Conservation (phyloP, 108 stramenopile species). For the Heterococcus sp. region DNA sequence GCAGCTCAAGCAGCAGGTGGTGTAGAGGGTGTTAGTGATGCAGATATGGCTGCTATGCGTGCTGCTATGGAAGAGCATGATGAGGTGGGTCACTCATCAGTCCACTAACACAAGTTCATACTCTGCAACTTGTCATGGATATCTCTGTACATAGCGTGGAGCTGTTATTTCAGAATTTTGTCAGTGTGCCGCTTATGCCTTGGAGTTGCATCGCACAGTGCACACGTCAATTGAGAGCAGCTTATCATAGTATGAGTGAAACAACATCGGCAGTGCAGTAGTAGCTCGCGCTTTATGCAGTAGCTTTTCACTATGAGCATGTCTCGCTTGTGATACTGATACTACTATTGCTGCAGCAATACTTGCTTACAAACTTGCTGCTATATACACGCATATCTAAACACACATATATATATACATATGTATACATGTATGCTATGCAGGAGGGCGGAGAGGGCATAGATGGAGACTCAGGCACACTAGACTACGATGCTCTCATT, state of each 20-base stretch:
- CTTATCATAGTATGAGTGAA: background rate
- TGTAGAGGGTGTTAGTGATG: background rate
- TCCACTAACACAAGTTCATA: background rate
- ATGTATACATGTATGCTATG: too few species aligned
- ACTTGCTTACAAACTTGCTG: background rate
- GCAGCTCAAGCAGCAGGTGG: background rate
- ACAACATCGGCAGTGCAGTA: too few species aligned
- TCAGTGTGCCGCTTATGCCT: background rate
- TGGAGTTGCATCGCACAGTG: background rate
- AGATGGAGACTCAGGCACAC: background rate
- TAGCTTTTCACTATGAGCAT: background rate
- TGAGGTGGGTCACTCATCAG: background rate
- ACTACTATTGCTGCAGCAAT: background rate
- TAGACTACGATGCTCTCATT: constrained; percentile 4
- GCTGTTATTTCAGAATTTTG: too few species aligned
- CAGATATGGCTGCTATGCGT: background rate
- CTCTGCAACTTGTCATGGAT: too few species aligned
- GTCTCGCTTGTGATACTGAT: background rate
- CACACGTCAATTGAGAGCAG: background rate
- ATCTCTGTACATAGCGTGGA: too few species aligned
- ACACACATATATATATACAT: too few species aligned
- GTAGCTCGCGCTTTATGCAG: background rate
- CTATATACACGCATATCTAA: too few species aligned
- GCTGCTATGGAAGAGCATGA: background rate
- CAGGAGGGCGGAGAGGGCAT: background rate